Percentiles rank a stretch among this genome's conserved stretches.
Conservation (phyloP, 306 rosid genomes). For the Luffa aegyptiaca region DNA sequence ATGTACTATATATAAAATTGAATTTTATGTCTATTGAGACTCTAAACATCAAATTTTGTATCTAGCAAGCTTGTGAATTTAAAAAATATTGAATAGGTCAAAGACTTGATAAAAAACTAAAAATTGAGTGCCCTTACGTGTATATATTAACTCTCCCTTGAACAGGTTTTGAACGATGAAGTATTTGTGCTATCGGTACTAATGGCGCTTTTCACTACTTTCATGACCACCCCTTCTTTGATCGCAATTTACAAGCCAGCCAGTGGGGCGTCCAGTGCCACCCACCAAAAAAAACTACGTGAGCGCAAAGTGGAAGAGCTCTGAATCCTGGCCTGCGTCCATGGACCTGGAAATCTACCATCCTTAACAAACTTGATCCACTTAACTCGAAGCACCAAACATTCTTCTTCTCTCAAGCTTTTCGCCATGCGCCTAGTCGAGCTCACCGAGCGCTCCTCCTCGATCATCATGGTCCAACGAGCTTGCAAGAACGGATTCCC, state of each 20-base stretch:
- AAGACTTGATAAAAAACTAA: no score
- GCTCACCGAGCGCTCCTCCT: slow-evolving; percentile 62
- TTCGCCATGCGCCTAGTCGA: slow-evolving; percentile 69
- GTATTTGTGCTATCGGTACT: slow-evolving; percentile 62
- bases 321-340: slow-evolving; percentile 58
- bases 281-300: slow-evolving; percentile 18
- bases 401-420: slow-evolving; percentile 31
- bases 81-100: no score
- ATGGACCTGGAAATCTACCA: slow-evolving; percentile 45
- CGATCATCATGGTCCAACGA: slow-evolving; percentile 54
- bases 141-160: no score
- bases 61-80: no score
- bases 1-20: no score
- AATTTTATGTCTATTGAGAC: no score
- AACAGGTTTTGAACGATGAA: slow-evolving; percentile 74
- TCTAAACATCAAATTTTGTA: no score
- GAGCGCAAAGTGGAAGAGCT: slow-evolving; percentile 19
- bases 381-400: slow-evolving; percentile 36
- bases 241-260: slow-evolving; percentile 63
- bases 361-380: slow-evolving; percentile 43
- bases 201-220: slow-evolving; percentile 80
- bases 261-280: slow-evolving; percentile 8
- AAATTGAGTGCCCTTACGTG: no score
- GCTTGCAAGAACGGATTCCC: slow-evolving; percentile 60
- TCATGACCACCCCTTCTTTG: slow-evolving; percentile 64